Conservation (phyloP, 1,284 basidiomycete genomes). For the Fereydounia khargensis region DNA sequence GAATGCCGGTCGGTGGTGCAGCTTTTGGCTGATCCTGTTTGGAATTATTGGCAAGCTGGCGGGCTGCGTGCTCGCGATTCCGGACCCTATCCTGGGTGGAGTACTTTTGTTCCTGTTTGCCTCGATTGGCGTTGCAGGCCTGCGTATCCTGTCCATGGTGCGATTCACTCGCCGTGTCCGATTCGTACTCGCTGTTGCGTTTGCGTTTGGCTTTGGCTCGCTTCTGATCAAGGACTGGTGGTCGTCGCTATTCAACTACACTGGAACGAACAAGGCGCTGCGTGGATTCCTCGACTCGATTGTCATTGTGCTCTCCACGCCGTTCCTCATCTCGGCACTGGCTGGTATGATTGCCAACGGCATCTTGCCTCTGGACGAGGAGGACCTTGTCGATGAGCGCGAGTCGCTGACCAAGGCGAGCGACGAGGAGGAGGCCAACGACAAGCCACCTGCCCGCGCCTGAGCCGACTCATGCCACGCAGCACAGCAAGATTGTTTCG, state of each 20-base stretch:
- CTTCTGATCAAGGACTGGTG: constrained; percentile 58
- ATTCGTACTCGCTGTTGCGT: constrained; percentile 65
- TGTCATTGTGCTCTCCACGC: constrained; percentile 66
- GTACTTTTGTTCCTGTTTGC: constrained; percentile 57
- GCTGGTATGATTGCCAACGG: constrained; percentile 49
- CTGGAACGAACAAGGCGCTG: constrained; percentile 62
- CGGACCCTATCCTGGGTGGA: constrained; percentile 76
- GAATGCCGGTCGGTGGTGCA: constrained; percentile 42
- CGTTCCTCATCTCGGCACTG: constrained; percentile 69
- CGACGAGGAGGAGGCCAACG: neutral
- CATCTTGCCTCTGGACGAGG: constrained; percentile 39
- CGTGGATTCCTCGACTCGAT: constrained; percentile 74
- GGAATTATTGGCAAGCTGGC: constrained; percentile 74
- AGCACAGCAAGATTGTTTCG: no score
- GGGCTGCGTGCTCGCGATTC: constrained; percentile 64
- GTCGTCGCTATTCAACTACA: constrained; percentile 60
- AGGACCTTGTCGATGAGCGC: constrained; percentile 13
- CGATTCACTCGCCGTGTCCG: constrained; percentile 71
- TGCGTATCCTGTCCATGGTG: constrained; percentile 70
- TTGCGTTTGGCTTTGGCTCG: constrained; percentile 73
- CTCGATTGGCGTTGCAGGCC: constrained; percentile 63
- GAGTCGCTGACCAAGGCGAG: neutral
- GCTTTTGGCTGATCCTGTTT: constrained; percentile 42
- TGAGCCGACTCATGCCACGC: no score
- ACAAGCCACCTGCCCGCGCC: no score